phyloP scores from a whole-genome alignment of 805 yeast genomes.

The Saccharomycopsis capsularis region DNA sequence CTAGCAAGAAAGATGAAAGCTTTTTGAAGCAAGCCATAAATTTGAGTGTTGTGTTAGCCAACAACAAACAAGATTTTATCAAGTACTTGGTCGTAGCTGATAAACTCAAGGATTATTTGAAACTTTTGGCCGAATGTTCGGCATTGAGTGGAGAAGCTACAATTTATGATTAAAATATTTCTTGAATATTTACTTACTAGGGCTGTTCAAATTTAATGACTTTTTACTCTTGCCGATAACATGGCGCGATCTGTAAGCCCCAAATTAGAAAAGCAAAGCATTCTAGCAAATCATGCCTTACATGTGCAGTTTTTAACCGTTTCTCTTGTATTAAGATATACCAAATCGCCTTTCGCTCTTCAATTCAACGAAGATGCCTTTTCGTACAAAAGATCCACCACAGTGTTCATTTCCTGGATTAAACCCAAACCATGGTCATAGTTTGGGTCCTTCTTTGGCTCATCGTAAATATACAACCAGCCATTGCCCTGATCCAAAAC shows the following conservation, averaged over 20 bases:
- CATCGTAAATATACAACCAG: slow-evolving; percentile 87
- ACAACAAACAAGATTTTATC: slow-evolving; percentile 56
- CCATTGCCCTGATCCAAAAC: slow-evolving; percentile 98
- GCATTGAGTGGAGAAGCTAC: slow-evolving; percentile 48
- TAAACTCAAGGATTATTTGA: slow-evolving; percentile 46
- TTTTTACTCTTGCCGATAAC: no score
- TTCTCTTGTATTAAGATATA: no score
- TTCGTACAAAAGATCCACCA: slow-evolving; percentile 86
- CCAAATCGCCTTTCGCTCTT: no score
- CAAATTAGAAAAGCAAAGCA: no score
- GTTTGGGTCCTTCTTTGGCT: slow-evolving; percentile 81
- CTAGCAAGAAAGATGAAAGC: slow-evolving; percentile 24
- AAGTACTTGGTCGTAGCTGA: slow-evolving; percentile 53
- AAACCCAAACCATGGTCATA: slow-evolving; percentile 84
- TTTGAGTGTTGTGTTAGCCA: slow-evolving; percentile 58
- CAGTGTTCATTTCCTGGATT: slow-evolving; percentile 77
- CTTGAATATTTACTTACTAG: background rate
- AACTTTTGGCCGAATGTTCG: slow-evolving; percentile 48
- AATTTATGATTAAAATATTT: slow-evolving; percentile 27
- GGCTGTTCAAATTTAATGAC: no score
- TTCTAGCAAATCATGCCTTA: no score
- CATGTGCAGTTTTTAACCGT: no score
- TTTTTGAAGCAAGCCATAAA: slow-evolving; percentile 52
- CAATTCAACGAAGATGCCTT: slow-evolving; percentile 82
- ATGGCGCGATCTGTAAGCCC: no score